A percentile compares a stretch with the other conserved stretches of the same genome.
Conservation (phyloP, 805 yeast genomes). For the Saturnispora halmiae region DNA sequence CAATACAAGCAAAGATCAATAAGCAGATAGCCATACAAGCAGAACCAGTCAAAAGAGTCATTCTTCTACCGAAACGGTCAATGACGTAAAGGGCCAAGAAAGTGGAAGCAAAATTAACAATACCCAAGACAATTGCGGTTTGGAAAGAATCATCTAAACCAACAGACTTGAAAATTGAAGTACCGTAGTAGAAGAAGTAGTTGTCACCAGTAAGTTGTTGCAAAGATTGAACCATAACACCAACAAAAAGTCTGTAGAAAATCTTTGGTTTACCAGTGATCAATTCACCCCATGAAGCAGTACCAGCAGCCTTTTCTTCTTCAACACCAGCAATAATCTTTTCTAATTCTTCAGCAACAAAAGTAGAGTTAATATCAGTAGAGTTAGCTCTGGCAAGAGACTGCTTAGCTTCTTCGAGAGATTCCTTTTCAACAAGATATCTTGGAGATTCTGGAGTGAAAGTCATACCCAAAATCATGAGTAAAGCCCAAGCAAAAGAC, state of each 20-base stretch:
- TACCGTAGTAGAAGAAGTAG: conserved; percentile 60
- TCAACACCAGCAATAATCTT: conserved; percentile 52
- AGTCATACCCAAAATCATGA: conserved; percentile 42
- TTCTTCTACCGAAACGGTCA: conserved; percentile 47
- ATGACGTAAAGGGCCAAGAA: conserved; percentile 43
- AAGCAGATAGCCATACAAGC: conserved; percentile 47
- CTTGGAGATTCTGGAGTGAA: conserved; percentile 67
- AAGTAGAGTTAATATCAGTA: conserved; percentile 42
- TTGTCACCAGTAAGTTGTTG: conserved; percentile 59
- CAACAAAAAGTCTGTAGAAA: conserved; percentile 45
- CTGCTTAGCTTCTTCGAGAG: conserved; percentile 42
- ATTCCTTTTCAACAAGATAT: conserved; percentile 43
- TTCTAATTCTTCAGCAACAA: conserved; percentile 43
- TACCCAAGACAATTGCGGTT: conserved; percentile 52
- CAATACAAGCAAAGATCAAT: conserved; percentile 52
- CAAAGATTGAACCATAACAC: conserved; percentile 49
- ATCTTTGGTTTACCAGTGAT: conserved; percentile 57
- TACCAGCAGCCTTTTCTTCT: conserved; percentile 52
- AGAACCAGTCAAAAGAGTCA: conserved; percentile 41
- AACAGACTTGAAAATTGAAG: conserved; percentile 50
- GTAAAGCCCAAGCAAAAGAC: conserved; percentile 44
- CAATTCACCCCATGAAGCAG: conserved; percentile 56
- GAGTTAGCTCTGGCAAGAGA: conserved; percentile 54
- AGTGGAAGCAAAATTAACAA: conserved; percentile 49
- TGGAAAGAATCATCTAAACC: conserved; percentile 48